A percentile compares a stretch with the other conserved stretches of the same genome.
phyloP scores from a whole-genome alignment of 2,329 filamentous ascomycete genomes.

The Hypoxylon sp. region DNA sequence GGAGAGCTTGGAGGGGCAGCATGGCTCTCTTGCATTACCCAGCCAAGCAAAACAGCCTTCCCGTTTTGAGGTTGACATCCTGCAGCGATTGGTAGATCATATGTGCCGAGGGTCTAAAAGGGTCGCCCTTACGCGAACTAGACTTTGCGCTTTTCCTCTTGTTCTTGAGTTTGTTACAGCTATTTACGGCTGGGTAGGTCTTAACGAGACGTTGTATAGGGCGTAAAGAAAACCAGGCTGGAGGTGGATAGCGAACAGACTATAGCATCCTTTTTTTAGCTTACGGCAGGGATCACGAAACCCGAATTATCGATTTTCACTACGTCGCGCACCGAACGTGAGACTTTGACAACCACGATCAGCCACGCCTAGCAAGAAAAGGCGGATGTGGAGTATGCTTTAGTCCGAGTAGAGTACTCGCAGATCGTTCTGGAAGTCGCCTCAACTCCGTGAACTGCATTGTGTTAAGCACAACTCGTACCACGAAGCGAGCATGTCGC shows the following conservation, averaged over 20 bases:
- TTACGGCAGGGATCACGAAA: conserved; percentile 51
- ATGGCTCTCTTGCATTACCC: conserved; percentile 26
- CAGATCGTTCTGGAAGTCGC: conserved; percentile 42
- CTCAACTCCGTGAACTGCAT: conserved; percentile 14
- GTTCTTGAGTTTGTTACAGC: conserved; percentile 37
- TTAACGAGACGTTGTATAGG: conserved; percentile 34
- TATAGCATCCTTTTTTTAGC: conserved; percentile 47
- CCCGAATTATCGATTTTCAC: conserved; percentile 46
- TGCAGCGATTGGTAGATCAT: conserved; percentile 37
- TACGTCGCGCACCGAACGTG: conserved; percentile 42
- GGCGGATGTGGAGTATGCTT: conserved; percentile 39
- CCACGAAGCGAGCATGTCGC: conserved; percentile 34
- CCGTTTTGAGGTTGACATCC: conserved; percentile 38
- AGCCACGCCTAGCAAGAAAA: conserved; percentile 39
- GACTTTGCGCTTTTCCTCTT: conserved; percentile 31
- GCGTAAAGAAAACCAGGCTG: conserved; percentile 27
- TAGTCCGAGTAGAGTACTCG: conserved; percentile 36
- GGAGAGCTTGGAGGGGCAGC: conserved; percentile 33
- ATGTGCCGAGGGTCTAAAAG: conserved; percentile 29
- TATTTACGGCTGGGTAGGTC: conserved; percentile 35
- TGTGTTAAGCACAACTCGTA: conserved; percentile 21
- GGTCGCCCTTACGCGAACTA: conserved; percentile 34
- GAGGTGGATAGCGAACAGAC: conserved; percentile 40
- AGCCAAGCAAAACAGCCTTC: conserved; percentile 34
- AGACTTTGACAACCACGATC: conserved; percentile 44